Base-by-base conservation (phyloP, 257 asterid species). In the Solanum pinnatisectum region DNA sequence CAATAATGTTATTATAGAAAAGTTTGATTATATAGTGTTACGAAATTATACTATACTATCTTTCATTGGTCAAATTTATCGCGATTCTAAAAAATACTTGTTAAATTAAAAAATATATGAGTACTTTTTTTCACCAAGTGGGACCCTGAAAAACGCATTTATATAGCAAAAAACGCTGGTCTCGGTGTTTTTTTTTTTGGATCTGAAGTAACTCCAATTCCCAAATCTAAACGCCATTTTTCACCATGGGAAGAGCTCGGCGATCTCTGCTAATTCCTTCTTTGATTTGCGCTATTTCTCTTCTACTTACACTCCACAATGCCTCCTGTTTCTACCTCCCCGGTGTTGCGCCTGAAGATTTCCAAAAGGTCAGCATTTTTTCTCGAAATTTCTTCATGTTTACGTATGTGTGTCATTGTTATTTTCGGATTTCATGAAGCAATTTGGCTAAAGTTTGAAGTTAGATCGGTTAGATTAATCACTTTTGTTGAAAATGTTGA, bases 341-440 rank as follows among this genome's bases (percentile, higher is more conserved):
- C 8, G 98, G 98, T 56, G 98, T 95, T 70, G 98, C 98, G 49
- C 98, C 98, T 18, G 93, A 94, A 88, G 98, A 95, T 88, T 96
- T 95, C 90, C 93, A 84, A 70, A 93, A 92, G 98, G 85, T 79
- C 15, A 6, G 35, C 56, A 46, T 46, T 46, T 46, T 46, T 46
- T 46, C 56, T 27, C 8, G 1, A 5, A 7, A 5, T 84, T 59
- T 63, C n/a, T 12, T 32, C 52, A 36, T 84, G 77, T n/a, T 39
- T 84, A 60, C 39, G 35, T 82, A 35, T 70, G 77, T 30, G 32
- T 63, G 71, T 63, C 16, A 63, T 77, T 40, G 36, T 40, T 77
- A 7, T 76, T 76, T 33, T 35, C 9, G 27, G 16, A 42, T 79
- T 14, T 77, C 59, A 37, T 6, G 35, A n/a, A 8, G 60, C 13